phyloP scores from a whole-genome alignment of 2,329 filamentous ascomycete species.

The Gnomoniopsis smithogilvyi region DNA sequence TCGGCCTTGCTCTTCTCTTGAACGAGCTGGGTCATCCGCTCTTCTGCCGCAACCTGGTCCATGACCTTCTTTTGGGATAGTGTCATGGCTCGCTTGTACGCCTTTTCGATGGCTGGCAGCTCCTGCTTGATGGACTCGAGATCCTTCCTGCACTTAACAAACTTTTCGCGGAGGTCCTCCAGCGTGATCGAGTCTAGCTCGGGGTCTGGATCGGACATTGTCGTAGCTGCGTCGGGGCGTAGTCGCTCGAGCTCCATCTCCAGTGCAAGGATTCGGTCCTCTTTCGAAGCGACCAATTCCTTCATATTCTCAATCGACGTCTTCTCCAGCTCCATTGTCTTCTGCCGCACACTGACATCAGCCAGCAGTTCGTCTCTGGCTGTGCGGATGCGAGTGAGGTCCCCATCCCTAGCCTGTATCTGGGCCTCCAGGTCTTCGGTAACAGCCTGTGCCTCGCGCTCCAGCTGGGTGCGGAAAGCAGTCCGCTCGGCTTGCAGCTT shows the following conservation, averaged over 20 bases:
- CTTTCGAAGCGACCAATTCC: slow-evolving; percentile 75
- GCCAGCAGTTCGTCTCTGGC: slow-evolving; percentile 81
- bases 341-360: slow-evolving; percentile 76
- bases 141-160: slow-evolving; percentile 72
- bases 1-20: slow-evolving; percentile 96
- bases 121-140: slow-evolving; percentile 84
- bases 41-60: slow-evolving; percentile 73
- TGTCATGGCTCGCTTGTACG: slow-evolving; percentile 84
- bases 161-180: slow-evolving; percentile 72
- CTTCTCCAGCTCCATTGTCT: slow-evolving; percentile 73
- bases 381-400: slow-evolving; percentile 81
- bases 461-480: slow-evolving; percentile 74
- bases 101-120: slow-evolving; percentile 82
- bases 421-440: slow-evolving; percentile 79
- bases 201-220: slow-evolving; percentile 41
- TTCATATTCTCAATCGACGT: slow-evolving; percentile 69
- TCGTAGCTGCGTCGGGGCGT: slow-evolving; percentile 43
- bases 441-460: slow-evolving; percentile 71
- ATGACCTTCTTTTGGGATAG: slow-evolving; percentile 83
- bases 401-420: slow-evolving; percentile 75
- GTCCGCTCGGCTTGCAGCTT: slow-evolving; percentile 83
- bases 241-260: slow-evolving; percentile 80
- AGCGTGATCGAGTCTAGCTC: slow-evolving; percentile 57
- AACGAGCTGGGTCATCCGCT: slow-evolving; percentile 68
- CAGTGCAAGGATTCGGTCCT: slow-evolving; percentile 75